Evolutionary conservation across 441 rosid genomes (phyloP), one percentile per base, ranked within the genome.

Genomic region (Syzygium syzygioides): DNA sequence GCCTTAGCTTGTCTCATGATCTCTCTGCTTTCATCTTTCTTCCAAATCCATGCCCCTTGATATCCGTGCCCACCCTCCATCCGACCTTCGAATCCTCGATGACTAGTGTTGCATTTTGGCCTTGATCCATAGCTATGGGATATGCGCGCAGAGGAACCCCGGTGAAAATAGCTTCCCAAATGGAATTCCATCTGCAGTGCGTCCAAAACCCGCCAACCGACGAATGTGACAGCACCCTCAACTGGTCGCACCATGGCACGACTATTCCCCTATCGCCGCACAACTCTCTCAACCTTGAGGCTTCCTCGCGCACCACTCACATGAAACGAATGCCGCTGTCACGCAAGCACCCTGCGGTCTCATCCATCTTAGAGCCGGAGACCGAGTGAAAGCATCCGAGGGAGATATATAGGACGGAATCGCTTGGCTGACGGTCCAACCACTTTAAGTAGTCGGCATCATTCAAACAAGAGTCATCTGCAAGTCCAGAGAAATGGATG

Each of bases 131-230:
- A 86, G 76, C 11, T 26, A 93, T 28, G 1, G 96, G 94, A 80
- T 79, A 93, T 9, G 87, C 59, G 7, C 94, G 90, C 90, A 94
- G 62, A 1, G 96, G 94, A 62, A 90, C 90, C 3, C 96, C 95
- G 0, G 95, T 89, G 59, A 89, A 94, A 37, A 92, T 37, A 50
- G 88, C 95, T 89, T 96, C 96, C 37, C 79, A 9, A 8, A 90
- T 90, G 30, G 98, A 95, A 89, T 93, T 96, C 93, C 92, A 94
- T 25, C 96, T 96, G 8, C 95, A 94, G 87, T 95, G 98, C 7
- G 94, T 88, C 96, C 93, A 95, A 86, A 95, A 94, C 41, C 96
- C 95, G 1, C 95, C 98, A 7, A 94, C 64, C 1, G 94, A 89
- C 56, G 87, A 52, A 66, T 95, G 95, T 11, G 88, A 86, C 37